Conservation (phyloP, 805 yeast genomes). For the Wickerhamomyces queroliae region DNA sequence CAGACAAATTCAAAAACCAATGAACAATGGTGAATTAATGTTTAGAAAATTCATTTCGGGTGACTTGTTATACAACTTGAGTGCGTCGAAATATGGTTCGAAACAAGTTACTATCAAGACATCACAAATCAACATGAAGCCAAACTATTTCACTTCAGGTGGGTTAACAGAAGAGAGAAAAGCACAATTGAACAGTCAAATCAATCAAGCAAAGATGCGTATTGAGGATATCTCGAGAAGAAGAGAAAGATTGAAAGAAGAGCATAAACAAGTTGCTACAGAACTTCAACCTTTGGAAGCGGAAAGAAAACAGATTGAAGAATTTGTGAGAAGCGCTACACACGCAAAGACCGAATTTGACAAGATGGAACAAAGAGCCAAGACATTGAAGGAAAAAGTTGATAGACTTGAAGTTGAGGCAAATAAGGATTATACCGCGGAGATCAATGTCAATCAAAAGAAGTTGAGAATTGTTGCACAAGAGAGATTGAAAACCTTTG, state of each 20-base stretch:
- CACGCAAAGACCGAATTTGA: conserved; percentile 12
- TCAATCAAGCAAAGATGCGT: not conserved
- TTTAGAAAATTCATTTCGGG: conserved; percentile 60
- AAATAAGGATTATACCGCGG: conserved; percentile 34
- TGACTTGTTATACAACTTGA: conserved; percentile 42
- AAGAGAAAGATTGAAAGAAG: conserved; percentile 7
- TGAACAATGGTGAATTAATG: conserved; percentile 34
- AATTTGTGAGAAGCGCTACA: conserved; percentile 7
- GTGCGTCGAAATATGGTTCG: conserved; percentile 59
- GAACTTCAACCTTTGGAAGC: conserved; percentile 9
- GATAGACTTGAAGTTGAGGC: conserved; percentile 31
- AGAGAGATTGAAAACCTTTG: conserved; percentile 20
- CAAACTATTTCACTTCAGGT: conserved; percentile 11
- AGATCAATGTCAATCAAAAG: conserved; percentile 27
- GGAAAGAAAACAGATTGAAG: not conserved
- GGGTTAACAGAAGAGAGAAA: conserved; percentile 18
- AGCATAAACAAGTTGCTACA: conserved; percentile 3
- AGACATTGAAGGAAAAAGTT: conserved; percentile 25
- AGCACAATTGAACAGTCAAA: conserved; percentile 1
- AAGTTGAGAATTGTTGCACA: conserved; percentile 17
- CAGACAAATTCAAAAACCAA: conserved; percentile 28
- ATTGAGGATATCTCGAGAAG: conserved; percentile 12
- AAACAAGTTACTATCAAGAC: conserved; percentile 33
- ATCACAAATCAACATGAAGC: conserved; percentile 4
- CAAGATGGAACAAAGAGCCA: conserved; percentile 22